Evolutionary conservation across 345 rosid genomes (phyloP).

Genomic region (Limnanthes douglasii): DNA sequence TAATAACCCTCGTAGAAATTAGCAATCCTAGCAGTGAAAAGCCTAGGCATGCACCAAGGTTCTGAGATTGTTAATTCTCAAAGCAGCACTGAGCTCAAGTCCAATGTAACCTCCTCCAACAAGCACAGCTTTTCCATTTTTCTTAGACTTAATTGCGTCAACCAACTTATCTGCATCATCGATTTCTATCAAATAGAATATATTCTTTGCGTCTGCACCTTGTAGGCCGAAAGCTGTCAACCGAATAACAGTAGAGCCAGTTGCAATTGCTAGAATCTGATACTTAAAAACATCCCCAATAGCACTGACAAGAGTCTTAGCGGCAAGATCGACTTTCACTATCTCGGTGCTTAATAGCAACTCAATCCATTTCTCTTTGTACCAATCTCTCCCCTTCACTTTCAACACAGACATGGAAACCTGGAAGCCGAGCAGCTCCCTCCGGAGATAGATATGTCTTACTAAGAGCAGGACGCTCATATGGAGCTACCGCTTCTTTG

Average conservation of each 20-base stretch:
- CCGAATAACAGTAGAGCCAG: conserved; percentile 76
- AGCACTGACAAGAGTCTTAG: conserved; percentile 55
- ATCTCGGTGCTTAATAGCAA: conserved; percentile 91
- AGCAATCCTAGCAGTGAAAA: conserved; percentile 82
- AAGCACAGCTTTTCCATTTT: conserved; percentile 79
- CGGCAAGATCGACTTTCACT: conserved; percentile 73
- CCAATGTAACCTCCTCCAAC: conserved; percentile 99
- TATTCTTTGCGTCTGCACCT: conserved; percentile 89
- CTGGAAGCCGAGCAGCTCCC: conserved; percentile 95
- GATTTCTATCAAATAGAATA: conserved; percentile 78
- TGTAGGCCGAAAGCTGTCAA: conserved; percentile 82
- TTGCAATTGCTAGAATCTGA: conserved; percentile 58
- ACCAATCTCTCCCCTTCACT: conserved; percentile 96
- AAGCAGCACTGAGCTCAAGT: conserved; percentile 81
- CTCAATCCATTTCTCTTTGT: conserved; percentile 80
- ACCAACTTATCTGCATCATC: conserved; percentile 74
- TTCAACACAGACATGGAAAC: conserved; percentile 94
- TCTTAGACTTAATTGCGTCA: conserved; percentile 66
- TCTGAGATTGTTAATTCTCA: conserved; percentile 70
- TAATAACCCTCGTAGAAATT: conserved; percentile 92
- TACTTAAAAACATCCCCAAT: conserved; percentile 65
- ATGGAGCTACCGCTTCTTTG: conserved; percentile 94
- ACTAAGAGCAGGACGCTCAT: conserved; percentile 97
- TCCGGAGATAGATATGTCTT: conserved; percentile 85
- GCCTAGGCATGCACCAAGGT: conserved; percentile 99